Evolutionary conservation across 768 basidiomycete species (phyloP), one percentile per base, ranked within the genome.

Genomic region (Trametes villosa): DNA sequence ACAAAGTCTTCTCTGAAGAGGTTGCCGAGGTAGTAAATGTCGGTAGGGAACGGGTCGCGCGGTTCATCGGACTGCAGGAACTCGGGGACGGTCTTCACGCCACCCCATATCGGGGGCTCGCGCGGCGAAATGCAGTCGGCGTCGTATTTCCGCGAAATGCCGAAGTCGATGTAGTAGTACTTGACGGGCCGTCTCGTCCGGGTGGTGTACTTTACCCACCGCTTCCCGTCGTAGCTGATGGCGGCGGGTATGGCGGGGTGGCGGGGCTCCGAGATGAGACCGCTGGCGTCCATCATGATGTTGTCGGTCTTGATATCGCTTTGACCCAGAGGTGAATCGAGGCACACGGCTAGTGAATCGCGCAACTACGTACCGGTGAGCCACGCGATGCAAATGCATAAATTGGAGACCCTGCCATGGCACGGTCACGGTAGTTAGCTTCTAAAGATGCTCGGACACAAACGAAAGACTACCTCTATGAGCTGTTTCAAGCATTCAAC

Each of bases 371-470:
- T 48, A 78, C 78, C 75, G 56, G 53, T 79, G 79, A 6, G 77
- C 78, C 1, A 78, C 65, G 18, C 66, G 64, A 30, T 77, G 67
- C 1, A 65, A 55, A 57, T 80, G 79, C 67, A 79, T 74, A 59
- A 77, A 78, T 46, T 70, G 62, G 3, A 79, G 53, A 0, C 76
- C 75, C 76, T 77, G 18, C n/a, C n/a, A n/a, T n/a, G n/a, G n/a
- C n/a, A n/a, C n/a, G n/a, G n/a, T n/a, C n/a, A n/a, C n/a, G n/a
- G n/a, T n/a, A n/a, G n/a, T n/a, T n/a, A n/a, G n/a, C n/a, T n/a
- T n/a, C n/a, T n/a, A n/a, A n/a, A n/a, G n/a, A n/a, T n/a, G n/a
- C n/a, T n/a, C n/a, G n/a, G n/a, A n/a, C n/a, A n/a, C n/a, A n/a
- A n/a, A n/a, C n/a, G n/a, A n/a, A n/a, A n/a, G n/a, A n/a, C 5